phyloP scores from a whole-genome alignment of 148 eudicot genomes.

The Nyssa sinensis region DNA sequence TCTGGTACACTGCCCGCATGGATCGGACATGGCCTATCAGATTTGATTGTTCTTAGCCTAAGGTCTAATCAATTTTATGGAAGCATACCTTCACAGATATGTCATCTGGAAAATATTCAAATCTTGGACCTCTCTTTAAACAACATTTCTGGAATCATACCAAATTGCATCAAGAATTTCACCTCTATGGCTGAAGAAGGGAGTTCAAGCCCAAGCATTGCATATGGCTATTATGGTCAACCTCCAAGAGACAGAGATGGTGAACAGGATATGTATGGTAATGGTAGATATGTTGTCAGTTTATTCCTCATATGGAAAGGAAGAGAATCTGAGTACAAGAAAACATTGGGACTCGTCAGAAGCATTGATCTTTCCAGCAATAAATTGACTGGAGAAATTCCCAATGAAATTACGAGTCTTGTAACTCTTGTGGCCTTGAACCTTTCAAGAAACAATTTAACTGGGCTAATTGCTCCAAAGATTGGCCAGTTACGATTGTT shows the following conservation, averaged over 20 bases:
- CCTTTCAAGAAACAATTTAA: constrained; percentile 25
- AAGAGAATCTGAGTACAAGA: constrained; percentile 8
- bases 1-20: constrained; percentile 9
- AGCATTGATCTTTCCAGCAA: constrained; percentile 30
- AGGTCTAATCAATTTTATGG: constrained; percentile 15
- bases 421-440: constrained; percentile 21
- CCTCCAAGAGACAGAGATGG: not conserved
- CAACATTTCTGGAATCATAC: constrained; percentile 14
- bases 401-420: constrained; percentile 8
- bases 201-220: not conserved
- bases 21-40: not conserved
- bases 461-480: constrained; percentile 12
- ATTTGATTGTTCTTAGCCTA: constrained; percentile 11
- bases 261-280: not conserved
- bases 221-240: not conserved
- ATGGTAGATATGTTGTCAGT: constrained; percentile 1
- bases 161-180: constrained; percentile 7
- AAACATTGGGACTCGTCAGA: constrained; percentile 8
- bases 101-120: constrained; percentile 8
- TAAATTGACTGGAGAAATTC: constrained; percentile 21
- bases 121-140: constrained; percentile 25
- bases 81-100: constrained; percentile 9
- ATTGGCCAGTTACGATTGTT: constrained; percentile 18
- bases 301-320: constrained; percentile 10
- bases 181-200: not conserved